A percentile compares a stretch with the other conserved stretches of the same genome.
phyloP scores from a whole-genome alignment of 2,329 filamentous ascomycete species.

The Scedosporium aurantiacum region DNA sequence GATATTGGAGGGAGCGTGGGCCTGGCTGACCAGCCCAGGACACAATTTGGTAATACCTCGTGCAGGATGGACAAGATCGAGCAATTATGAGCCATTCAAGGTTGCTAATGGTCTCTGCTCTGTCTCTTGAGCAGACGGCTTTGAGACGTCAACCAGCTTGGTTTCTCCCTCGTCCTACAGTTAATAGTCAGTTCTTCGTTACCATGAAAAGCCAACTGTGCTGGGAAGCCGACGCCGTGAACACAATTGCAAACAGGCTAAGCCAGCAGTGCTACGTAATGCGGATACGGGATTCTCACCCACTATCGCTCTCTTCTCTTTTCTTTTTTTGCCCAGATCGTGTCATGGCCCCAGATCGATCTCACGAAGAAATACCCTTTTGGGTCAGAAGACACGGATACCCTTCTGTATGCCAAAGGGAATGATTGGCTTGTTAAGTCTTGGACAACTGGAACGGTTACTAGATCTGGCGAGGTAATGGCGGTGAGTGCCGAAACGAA shows the following conservation, averaged over 20 bases:
- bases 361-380: neutral
- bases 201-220: neutral
- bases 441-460: neutral
- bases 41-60: constrained; percentile 2
- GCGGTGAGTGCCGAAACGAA: constrained; percentile 3
- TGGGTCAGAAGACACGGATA: neutral
- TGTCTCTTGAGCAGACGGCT: neutral
- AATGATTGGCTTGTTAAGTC: neutral
- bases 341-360: neutral
- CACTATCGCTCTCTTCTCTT: neutral
- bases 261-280: neutral
- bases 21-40: neutral
- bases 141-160: neutral
- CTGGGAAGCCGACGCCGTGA: neutral
- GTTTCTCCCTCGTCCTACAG: neutral
- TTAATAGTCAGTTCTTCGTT: neutral
- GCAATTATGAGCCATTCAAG: neutral
- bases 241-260: neutral
- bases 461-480: constrained; percentile 1
- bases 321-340: neutral
- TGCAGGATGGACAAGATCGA: neutral
- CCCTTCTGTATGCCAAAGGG: neutral
- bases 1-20: too few relatives aligned
- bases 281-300: neutral
- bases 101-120: neutral